Base-by-base conservation (phyloP, 345 rosid species). In the Eucalyptus decipiens region DNA sequence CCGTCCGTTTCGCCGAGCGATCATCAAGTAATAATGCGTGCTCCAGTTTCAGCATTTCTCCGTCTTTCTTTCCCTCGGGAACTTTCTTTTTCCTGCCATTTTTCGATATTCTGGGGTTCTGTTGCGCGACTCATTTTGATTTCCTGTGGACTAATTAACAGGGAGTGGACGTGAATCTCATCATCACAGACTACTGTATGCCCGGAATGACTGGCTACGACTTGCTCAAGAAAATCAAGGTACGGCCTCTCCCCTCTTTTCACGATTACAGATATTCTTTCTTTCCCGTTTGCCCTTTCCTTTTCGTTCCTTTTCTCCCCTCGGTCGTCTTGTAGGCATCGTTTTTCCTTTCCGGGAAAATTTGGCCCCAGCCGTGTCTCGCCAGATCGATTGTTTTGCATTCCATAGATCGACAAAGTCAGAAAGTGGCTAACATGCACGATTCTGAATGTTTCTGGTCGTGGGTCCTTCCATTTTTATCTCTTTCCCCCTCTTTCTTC, bases 131-230 rank as follows among this genome's bases (percentile, higher is more conserved):
- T 47, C 56, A 76, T 30, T 87, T 89, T 87, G 43, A 28, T 76
- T 87, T 51, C 87, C 30, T 58, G 88, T 54, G n/a, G 50, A 76
- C 45, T 43, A 21, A 85, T 86, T 32, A 89, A 9, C 91, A 94
- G 95, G 97, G 92, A 88, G 92, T 92, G 88, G 94, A 90, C 69
- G 95, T 96, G 89, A 94, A 94, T 91, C 94, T 96, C 86, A 90
- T 96, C 40, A 95, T 96, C 72, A 96, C 98, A 32, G 97, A 95
- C 91, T 96, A 95, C 91, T 94, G 97, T 91, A 96, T 96, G 98
- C 98, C 97, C 40, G 98, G 96, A 89, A 95, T 96, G 98, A 95
- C 96, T n/a, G 97, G 97, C 89, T 96, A 95, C 92, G 97, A 96
- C 92, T 91, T 96, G 91, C 97, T 96, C 62, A 95, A 93, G 95